Base-by-base conservation (phyloP, 495 filamentous ascomycete genomes). In the Tuber microsphaerosporum region DNA sequence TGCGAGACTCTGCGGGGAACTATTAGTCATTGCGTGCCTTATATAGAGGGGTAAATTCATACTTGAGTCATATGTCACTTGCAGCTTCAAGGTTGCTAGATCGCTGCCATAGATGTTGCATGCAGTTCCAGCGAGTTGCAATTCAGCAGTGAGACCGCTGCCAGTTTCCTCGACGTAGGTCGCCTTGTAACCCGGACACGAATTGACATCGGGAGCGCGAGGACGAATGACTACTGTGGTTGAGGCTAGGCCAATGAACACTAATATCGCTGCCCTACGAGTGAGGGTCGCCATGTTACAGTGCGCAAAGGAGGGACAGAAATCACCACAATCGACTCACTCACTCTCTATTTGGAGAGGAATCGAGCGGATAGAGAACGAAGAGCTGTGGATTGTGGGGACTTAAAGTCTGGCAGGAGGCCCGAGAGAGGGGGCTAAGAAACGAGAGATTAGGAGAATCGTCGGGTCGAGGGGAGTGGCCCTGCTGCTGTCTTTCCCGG, bases 51-150 rank as follows among this genome's bases (percentile, higher is more conserved):
- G 31, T 44, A 45, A 37, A 44, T 45, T 86, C 88, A 83, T 80
- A 93, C 92, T 88, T 10, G 88, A 90, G 81, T 94, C 90, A 77
- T 94, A 93, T 43, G 91, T 90, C 56, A 94, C 92, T 45, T 89
- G 84, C 70, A 94, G 84, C 75, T 86, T 89, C 77, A 95, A 84
- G 56, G 90, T 85, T 69, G 85, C 81, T 75, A 95, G 72, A 80
- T 95, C 92, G 2, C 85, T 86, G 26, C 92, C 91, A 79, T 92
- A 94, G 7, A 87, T 86, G 84, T 93, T 89, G 82, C 92, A 95
- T 37, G 88, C 86, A 42, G 86, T 79, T 0, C 91, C 91, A 19
- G 91, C 90, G 3, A 94, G 85, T 31, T 79, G 87, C 82, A 96
- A 85, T 70, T 92, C 88, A 0, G 91, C 92, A 6, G 87, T 89